phyloP scores from a whole-genome alignment of 1,284 basidiomycete genomes.

The Boletus mariae region DNA sequence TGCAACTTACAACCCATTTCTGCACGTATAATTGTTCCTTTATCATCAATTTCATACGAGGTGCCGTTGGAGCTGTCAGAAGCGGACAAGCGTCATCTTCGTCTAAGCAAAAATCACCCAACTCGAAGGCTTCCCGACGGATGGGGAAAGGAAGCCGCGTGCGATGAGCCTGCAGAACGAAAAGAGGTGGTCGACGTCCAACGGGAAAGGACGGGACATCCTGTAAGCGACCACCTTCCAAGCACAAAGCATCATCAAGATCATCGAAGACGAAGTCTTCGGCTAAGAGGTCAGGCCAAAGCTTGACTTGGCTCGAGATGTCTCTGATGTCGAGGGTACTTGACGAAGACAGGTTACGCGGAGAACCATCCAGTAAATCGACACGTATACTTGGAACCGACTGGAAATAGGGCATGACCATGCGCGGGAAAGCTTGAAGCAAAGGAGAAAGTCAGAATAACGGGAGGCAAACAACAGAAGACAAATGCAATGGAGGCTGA shows the following conservation, averaged over 20 bases:
- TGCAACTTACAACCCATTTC: slow-evolving; percentile 51
- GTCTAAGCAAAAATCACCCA: slow-evolving; percentile 18
- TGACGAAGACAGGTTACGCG: slow-evolving; percentile 20
- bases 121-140: slow-evolving; percentile 22
- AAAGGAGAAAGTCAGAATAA: slow-evolving; percentile 9
- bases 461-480: slow-evolving; percentile 6
- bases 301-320: slow-evolving; percentile 14
- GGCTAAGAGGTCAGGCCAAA: slow-evolving; percentile 21
- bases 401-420: slow-evolving; percentile 16
- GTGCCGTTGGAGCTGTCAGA: slow-evolving; percentile 49
- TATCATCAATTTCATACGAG: slow-evolving; percentile 47
- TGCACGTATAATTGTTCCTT: slow-evolving; percentile 48
- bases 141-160: slow-evolving; percentile 27
- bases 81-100: slow-evolving; percentile 16
- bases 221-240: slow-evolving; percentile 14
- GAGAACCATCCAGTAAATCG: slow-evolving; percentile 13
- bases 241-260: slow-evolving; percentile 5
- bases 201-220: slow-evolving; percentile 26
- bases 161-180: slow-evolving; percentile 25
- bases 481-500: slow-evolving; percentile 22
- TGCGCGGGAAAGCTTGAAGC: slow-evolving; percentile 3
- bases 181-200: slow-evolving; percentile 24
- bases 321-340: slow-evolving; percentile 30
- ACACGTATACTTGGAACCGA: slow-evolving; percentile 27
- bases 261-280: slow-evolving; percentile 12